Percentiles rank a stretch among this genome's conserved stretches.
Conservation (phyloP, 2,329 filamentous ascomycete genomes). For the Monosporascus sp. region DNA sequence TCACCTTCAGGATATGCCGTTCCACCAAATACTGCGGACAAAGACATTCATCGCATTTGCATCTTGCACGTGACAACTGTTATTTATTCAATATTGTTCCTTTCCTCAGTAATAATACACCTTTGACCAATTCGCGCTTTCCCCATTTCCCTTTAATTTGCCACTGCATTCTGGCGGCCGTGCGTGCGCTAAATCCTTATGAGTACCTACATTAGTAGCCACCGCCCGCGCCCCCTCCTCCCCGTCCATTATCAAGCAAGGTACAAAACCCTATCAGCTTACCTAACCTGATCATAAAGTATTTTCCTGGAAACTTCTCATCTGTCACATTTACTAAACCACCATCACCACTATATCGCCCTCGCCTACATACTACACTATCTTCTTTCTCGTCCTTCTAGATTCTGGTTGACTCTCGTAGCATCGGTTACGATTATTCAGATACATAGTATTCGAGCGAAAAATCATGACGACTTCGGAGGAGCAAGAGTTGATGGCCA, state of each 20-base stretch:
- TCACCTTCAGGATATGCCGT: neutral
- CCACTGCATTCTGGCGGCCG: neutral
- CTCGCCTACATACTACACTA: neutral
- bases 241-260: neutral
- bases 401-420: too few species aligned
- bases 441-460: neutral
- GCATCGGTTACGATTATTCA: too few species aligned
- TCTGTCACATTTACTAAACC: neutral
- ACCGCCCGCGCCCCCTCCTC: neutral
- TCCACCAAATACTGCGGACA: neutral
- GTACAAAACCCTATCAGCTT: neutral
- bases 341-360: neutral
- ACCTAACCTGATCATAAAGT: neutral
- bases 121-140: neutral
- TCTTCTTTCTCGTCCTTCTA: too few species aligned
- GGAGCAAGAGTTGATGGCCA: slow-evolving; percentile 48
- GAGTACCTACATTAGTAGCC: neutral
- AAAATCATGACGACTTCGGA: slow-evolving; percentile 29
- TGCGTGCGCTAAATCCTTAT: neutral
- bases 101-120: neutral
- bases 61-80: neutral
- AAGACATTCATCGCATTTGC: neutral
- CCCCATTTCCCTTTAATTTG: neutral
- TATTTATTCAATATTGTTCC: neutral
- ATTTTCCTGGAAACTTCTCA: neutral